phyloP scores from a whole-genome alignment of 176 grass and related monocot species.

The Carex kokanica region DNA sequence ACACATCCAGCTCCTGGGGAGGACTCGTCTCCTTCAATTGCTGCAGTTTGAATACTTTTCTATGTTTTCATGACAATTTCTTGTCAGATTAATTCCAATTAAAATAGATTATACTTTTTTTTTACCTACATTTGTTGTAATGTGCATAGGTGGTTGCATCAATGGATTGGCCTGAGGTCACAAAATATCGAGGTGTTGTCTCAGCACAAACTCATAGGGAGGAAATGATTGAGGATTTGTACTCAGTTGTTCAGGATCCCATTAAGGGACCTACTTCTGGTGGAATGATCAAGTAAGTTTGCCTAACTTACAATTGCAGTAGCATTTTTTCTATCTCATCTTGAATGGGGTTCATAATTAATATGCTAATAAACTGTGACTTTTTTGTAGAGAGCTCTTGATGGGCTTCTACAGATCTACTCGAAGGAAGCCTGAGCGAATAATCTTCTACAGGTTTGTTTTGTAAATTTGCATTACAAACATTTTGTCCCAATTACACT shows the following conservation, averaged over 20 bases:
- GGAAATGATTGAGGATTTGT: constrained; percentile 77
- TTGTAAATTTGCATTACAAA: background rate
- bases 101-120: background rate
- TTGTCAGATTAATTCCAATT: background rate
- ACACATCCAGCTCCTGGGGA: constrained; percentile 73
- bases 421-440: constrained; percentile 30
- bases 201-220: constrained; percentile 57
- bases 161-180: constrained; percentile 68
- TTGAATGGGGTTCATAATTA: background rate
- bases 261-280: constrained; percentile 14
- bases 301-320: background rate
- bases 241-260: constrained; percentile 32
- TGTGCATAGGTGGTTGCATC: constrained; percentile 69
- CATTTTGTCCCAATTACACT: background rate
- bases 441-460: constrained; percentile 86
- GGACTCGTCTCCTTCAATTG: constrained; percentile 69
- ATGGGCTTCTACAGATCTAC: constrained; percentile 32
- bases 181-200: constrained; percentile 62
- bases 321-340: background rate
- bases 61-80: background rate
- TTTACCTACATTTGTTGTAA: background rate
- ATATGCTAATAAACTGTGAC: constrained; percentile 23
- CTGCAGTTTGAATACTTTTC: constrained; percentile 40
- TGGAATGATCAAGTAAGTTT: constrained; percentile 64
- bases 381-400: constrained; percentile 50